Evolutionary conservation across 441 rosid species (phyloP).

Genomic region (Corymbia calophylla): DNA sequence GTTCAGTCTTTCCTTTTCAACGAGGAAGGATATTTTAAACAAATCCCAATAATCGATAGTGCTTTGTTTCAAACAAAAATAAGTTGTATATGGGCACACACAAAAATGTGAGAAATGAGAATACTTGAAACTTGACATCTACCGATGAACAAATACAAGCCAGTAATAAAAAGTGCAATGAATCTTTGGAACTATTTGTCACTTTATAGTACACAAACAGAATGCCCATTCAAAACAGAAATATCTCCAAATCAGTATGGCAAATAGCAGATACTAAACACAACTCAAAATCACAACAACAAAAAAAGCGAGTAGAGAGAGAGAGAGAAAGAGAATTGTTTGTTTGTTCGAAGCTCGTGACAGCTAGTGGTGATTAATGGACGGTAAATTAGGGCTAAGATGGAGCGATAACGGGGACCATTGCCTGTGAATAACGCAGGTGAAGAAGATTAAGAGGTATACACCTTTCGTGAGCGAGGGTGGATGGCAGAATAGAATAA

Average conservation of each 20-base stretch:
- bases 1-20: neutral
- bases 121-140: neutral
- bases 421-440: no score
- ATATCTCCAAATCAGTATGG: neutral
- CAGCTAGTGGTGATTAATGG: no score
- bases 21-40: neutral
- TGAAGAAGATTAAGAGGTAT: no score
- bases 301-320: neutral
- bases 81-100: neutral
- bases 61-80: neutral
- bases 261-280: neutral
- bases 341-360: no score
- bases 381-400: no score
- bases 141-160: neutral
- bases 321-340: no score
- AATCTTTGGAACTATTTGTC: no score
- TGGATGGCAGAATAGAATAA: no score
- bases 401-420: no score
- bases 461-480: no score
- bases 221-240: neutral
- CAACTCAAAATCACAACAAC: neutral
- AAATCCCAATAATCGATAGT: neutral
- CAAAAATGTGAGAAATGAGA: neutral
- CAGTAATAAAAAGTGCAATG: neutral
- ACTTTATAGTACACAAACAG: accelerated